Evolutionary conservation across 257 asterid genomes (phyloP).

Genomic region (Cordia subcordata): DNA sequence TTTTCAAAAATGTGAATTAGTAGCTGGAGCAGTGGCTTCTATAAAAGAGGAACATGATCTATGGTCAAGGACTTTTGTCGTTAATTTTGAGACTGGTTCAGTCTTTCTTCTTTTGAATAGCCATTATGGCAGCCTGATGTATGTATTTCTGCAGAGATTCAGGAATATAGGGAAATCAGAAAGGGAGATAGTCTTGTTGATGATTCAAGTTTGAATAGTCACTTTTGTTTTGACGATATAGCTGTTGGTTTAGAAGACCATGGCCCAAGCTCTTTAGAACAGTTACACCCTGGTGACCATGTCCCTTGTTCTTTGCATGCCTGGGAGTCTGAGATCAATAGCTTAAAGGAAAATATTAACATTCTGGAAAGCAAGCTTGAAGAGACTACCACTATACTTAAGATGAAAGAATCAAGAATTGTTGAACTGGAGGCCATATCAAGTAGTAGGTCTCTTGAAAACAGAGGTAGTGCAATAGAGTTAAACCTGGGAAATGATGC

Average conservation of each 20-base stretch:
- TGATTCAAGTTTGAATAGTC: conserved; percentile 26
- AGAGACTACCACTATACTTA: conserved; percentile 18
- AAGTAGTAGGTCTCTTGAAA: conserved; percentile 9
- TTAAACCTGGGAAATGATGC: background rate
- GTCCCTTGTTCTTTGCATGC: conserved; percentile 17
- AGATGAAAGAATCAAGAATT: conserved; percentile 24
- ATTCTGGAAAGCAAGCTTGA: conserved; percentile 27
- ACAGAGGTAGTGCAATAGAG: conserved; percentile 10
- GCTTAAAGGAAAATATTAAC: conserved; percentile 17
- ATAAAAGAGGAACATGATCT: too few relatives aligned
- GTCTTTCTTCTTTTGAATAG: background rate
- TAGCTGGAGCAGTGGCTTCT: too few relatives aligned
- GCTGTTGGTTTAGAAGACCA: background rate
- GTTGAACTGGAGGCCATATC: conserved; percentile 25
- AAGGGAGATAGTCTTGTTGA: conserved; percentile 27
- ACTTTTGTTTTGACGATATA: background rate
- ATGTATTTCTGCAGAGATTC: conserved; percentile 48
- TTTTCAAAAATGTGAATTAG: too few relatives aligned
- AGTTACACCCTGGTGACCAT: conserved; percentile 19
- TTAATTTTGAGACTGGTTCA: background rate
- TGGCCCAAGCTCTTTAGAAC: conserved; percentile 18
- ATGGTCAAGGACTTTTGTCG: background rate
- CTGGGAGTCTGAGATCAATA: conserved; percentile 30
- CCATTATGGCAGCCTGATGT: background rate
- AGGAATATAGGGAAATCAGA: conserved; percentile 50